phyloP scores from a whole-genome alignment of 2,329 filamentous ascomycete species.

The Epichloe sp. region DNA sequence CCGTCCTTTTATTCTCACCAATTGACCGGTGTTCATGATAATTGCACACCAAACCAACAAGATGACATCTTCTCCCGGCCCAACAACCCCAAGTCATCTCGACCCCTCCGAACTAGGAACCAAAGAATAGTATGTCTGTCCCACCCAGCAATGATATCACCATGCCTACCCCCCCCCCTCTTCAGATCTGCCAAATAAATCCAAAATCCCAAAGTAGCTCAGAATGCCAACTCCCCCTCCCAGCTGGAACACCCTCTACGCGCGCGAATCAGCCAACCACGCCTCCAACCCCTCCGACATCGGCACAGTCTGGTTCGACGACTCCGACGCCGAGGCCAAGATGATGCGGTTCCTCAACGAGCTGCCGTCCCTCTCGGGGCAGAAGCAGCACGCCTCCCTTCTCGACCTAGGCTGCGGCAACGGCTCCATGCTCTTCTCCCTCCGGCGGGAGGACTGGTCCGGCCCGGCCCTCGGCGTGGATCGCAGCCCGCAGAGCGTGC shows the following conservation, averaged over 20 bases:
- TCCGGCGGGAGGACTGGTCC: constrained; percentile 50
- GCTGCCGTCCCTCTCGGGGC: neutral
- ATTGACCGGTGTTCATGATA: neutral
- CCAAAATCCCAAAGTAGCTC: neutral
- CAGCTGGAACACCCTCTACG: constrained; percentile 69
- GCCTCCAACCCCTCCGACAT: constrained; percentile 59
- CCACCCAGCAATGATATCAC: constrained; percentile 5
- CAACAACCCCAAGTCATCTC: constrained; percentile 33
- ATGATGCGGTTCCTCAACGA: constrained; percentile 37
- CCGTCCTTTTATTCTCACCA: neutral
- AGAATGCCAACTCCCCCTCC: neutral
- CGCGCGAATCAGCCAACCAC: constrained; percentile 58
- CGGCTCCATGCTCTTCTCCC: constrained; percentile 75
- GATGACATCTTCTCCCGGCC: neutral
- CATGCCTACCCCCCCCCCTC: no score
- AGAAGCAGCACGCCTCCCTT: constrained; percentile 38
- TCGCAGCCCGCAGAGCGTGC: constrained; percentile 65
- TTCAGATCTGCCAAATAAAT: no score
- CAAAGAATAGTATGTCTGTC: constrained; percentile 64
- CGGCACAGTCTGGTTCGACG: constrained; percentile 93
- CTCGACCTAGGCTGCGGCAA: constrained; percentile 92
- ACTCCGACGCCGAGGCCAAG: constrained; percentile 75
- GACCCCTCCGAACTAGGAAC: constrained; percentile 72
- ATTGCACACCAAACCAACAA: neutral
- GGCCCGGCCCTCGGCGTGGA: constrained; percentile 76